These are phyloP conservation scores for Carex scoparia DNA, from an alignment of 176 grass and related monocot genomes.

Conservation along the genomic window DNA sequence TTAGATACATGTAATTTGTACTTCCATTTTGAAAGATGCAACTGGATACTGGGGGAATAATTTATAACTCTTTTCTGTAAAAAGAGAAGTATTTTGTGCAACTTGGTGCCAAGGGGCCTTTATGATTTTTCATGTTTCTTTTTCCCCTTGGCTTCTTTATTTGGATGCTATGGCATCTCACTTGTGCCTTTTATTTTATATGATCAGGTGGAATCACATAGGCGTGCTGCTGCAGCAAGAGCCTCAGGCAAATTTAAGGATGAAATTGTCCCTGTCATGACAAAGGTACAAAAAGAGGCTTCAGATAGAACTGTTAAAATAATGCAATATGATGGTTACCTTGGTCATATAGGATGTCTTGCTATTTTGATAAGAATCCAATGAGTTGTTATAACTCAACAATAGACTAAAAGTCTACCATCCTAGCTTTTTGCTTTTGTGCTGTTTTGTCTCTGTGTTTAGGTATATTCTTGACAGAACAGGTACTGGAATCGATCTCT, in stretches of 20 bases:
- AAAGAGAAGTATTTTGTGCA: background rate
- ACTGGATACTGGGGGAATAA: background rate
- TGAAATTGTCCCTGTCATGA: slow-evolving; percentile 83
- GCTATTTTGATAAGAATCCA: background rate
- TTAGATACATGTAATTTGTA: background rate
- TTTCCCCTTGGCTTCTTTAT: background rate
- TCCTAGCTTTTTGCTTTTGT: background rate
- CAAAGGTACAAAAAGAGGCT: slow-evolving; percentile 45
- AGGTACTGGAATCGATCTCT: background rate
- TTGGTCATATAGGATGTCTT: background rate
- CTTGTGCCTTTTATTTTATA: background rate
- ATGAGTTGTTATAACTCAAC: background rate
- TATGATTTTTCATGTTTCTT: background rate
- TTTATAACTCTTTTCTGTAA: background rate
- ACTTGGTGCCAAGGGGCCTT: background rate
- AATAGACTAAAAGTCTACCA: background rate
- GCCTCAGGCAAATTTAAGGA: slow-evolving; percentile 95
- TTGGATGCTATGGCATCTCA: background rate
- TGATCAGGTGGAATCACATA: slow-evolving; percentile 78
- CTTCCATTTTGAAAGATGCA: background rate
- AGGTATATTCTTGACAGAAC: background rate
- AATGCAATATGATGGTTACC: background rate
- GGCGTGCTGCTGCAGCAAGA: slow-evolving; percentile 68
- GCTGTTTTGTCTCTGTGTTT: background rate
- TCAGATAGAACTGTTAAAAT: background rate